phyloP scores from a whole-genome alignment of 148 eudicot genomes.

The Pharnaceum exiguum region DNA sequence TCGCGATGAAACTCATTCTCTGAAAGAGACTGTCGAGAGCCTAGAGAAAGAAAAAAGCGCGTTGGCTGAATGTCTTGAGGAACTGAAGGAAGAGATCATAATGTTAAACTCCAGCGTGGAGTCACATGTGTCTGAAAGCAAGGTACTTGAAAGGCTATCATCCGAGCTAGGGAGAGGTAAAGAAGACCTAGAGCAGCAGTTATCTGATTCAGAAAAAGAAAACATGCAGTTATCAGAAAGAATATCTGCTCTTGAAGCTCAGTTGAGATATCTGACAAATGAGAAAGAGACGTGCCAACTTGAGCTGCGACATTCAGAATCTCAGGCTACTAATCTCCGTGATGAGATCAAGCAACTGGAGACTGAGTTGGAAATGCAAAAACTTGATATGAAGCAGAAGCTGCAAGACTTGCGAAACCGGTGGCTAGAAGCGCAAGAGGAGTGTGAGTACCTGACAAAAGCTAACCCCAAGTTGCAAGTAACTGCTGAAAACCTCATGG shows the following conservation, averaged over 20 bases:
- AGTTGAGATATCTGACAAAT: conserved; percentile 40
- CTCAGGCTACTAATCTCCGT: conserved; percentile 35
- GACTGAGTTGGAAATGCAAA: conserved; percentile 43
- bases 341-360: conserved; percentile 48
- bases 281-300: conserved; percentile 47
- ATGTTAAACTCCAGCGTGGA: conserved; percentile 35
- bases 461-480: conserved; percentile 51
- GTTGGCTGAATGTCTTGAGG: conserved; percentile 33
- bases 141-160: conserved; percentile 39
- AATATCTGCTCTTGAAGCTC: conserved; percentile 56
- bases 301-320: conserved; percentile 47
- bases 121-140: conserved; percentile 45
- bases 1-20: conserved; percentile 25
- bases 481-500: conserved; percentile 48
- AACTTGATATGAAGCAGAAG: conserved; percentile 34
- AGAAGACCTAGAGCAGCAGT: conserved; percentile 41
- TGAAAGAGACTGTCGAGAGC: conserved; percentile 38
- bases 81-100: conserved; percentile 31
- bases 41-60: conserved; percentile 31
- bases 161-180: conserved; percentile 48
- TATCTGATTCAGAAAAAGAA: conserved; percentile 50
- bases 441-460: conserved; percentile 51
- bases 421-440: conserved; percentile 52
- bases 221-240: conserved; percentile 49
- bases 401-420: conserved; percentile 42